Evolutionary conservation across 2,329 filamentous ascomycete genomes (phyloP).

Genomic region (Stemphylium beticola): DNA sequence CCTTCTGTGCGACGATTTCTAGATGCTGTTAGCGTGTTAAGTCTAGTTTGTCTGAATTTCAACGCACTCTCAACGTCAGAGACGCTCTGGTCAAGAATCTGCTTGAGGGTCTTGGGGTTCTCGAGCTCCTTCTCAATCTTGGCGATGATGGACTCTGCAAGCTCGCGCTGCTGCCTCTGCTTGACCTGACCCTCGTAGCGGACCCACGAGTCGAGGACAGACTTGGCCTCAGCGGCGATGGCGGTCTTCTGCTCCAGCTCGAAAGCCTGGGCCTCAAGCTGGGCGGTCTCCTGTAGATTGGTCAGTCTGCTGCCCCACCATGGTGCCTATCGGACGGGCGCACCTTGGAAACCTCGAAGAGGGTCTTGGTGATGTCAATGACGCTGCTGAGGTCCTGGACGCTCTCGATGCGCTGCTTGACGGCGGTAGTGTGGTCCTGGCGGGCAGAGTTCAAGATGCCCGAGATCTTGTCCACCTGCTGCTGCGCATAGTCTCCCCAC

Average conservation of each 20-base stretch:
- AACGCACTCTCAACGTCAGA: conserved; percentile 90
- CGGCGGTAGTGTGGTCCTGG: conserved; percentile 91
- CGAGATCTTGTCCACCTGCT: conserved; percentile 90
- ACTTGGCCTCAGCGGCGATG: conserved; percentile 90
- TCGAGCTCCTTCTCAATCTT: conserved; percentile 99
- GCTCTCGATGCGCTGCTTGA: conserved; percentile 91
- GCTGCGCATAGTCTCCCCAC: conserved; percentile 91
- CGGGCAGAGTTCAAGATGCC: conserved; percentile 93
- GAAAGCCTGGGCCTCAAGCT: conserved; percentile 93
- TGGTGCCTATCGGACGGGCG: conserved; percentile 39
- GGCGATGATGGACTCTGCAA: conserved; percentile 89
- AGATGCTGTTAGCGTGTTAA: conserved; percentile 23
- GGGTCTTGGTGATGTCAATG: conserved; percentile 93
- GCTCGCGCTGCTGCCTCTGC: conserved; percentile 96
- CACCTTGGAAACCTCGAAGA: conserved; percentile 99
- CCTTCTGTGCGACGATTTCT: conserved; percentile 50
- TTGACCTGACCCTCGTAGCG: conserved; percentile 99
- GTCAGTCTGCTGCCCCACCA: conserved; percentile 31
- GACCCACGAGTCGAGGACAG: conserved; percentile 96
- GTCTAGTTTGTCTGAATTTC: no score
- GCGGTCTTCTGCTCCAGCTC: conserved; percentile 97
- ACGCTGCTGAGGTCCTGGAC: conserved; percentile 95
- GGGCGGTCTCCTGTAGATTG: conserved; percentile 80
- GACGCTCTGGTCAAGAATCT: conserved; percentile 97
- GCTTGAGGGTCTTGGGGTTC: conserved; percentile 95